These are phyloP conservation scores for Saccharomycopsis vini DNA, from an alignment of 805 yeast species.

Conservation along the genomic window DNA sequence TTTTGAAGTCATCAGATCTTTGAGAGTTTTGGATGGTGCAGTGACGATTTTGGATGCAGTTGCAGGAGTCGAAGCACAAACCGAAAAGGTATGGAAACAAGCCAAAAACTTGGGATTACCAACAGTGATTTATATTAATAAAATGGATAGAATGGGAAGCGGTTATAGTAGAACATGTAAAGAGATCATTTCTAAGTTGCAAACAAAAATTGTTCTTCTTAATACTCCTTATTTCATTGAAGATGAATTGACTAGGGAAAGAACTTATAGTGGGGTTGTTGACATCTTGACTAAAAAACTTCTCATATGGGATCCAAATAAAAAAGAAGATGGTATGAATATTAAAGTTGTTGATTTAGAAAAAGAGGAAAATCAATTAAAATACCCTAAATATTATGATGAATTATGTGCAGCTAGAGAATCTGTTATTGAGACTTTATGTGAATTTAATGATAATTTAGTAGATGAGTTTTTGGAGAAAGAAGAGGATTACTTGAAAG, in stretches of 20 bases:
- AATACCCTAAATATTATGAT: conserved; percentile 30
- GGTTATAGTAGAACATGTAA: conserved; percentile 85
- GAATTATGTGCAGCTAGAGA: conserved; percentile 54
- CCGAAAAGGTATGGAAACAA: conserved; percentile 94
- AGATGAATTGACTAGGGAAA: conserved; percentile 29
- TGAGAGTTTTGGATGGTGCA: conserved; percentile 89
- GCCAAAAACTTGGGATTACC: conserved; percentile 65
- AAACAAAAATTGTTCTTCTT: conserved; percentile 64
- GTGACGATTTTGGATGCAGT: conserved; percentile 90
- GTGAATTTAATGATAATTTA: conserved; percentile 72
- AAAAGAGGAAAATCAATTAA: conserved; percentile 23
- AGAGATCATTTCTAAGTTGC: conserved; percentile 68
- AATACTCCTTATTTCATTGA: conserved; percentile 66
- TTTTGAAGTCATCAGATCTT: conserved; percentile 83
- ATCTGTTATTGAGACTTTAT: conserved; percentile 72
- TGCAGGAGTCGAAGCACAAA: conserved; percentile 97
- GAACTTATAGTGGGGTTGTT: conserved; percentile 56
- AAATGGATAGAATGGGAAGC: conserved; percentile 96
- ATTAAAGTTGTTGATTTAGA: conserved; percentile 40
- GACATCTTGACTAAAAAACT: conserved; percentile 62
- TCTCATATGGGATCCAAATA: conserved; percentile 34
- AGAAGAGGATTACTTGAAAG: conserved; percentile 50
- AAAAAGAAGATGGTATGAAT: conserved; percentile 40
- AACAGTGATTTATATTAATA: conserved; percentile 71
- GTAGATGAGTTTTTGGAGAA: conserved; percentile 69